Evolutionary conservation across 2,329 filamentous ascomycete genomes (phyloP), one percentile per base, ranked within the genome.

Genomic region (Nigrograna mackinnonii): DNA sequence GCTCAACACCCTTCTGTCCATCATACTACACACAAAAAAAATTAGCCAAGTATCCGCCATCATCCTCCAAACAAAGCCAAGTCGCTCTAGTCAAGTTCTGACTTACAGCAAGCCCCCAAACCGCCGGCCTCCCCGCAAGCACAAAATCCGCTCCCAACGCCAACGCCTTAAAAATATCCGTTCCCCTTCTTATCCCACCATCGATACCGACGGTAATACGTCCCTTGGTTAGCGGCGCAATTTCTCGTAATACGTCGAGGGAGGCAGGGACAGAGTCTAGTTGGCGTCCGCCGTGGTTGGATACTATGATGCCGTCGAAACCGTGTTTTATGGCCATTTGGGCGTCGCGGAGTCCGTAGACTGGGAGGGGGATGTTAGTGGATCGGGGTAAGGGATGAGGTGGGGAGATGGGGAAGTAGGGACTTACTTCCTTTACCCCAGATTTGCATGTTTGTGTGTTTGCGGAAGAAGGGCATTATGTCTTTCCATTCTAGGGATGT

Each of bases 331-430:
- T 66, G 0, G 78, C 78, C 14, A 73, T 48, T 19, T 68, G 60
- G 0, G 76, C 77, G 44, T 82, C 79, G n/a, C 75, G 72, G 1
- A 73, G 70, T 33, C 72, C 72, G 41, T 77, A 70, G 16, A 81
- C 60, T 28, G 24, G n/a, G 24, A 28, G n/a, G 24, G n/a, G 24
- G 24, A n/a, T n/a, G n/a, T 28, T 9, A 28, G n/a, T 28, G 9
- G 9, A 28, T 28, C 24, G n/a, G 24, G 9, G 9, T 9, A 9
- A 9, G n/a, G 24, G 9, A 9, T n/a, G 24, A 28, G n/a, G 24
- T 9, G 9, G 24, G 9, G 9, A 28, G 24, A 28, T 28, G 24
- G 9, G n/a, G n/a, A n/a, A n/a, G n/a, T 9, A 28, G 24, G 24
- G 9, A 28, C 24, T 28, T 28, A 28, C 24, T n/a, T 1, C 68